Evolutionary conservation across 495 filamentous ascomycete genomes (phyloP).

Genomic region (Annulohypoxylon maeteangense): DNA sequence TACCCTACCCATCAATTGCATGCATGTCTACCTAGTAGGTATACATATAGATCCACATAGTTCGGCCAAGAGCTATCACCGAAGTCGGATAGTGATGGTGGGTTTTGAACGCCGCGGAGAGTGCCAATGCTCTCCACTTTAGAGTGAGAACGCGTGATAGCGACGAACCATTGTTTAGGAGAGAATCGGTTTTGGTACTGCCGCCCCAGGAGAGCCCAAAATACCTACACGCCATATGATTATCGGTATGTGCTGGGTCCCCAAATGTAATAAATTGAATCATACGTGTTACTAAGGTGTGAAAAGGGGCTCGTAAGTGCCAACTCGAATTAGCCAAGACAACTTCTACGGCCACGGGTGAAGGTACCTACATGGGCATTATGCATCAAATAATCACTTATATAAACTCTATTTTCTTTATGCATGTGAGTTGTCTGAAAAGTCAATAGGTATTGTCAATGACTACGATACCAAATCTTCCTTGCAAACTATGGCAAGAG

Average conservation of each 20-base stretch:
- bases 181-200: conserved; percentile 19
- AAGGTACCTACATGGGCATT: not conserved
- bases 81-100: conserved; percentile 35
- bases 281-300: not conserved
- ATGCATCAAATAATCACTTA: not conserved
- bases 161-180: conserved; percentile 9
- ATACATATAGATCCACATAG: conserved; percentile 4
- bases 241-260: not conserved
- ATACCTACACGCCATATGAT: conserved; percentile 3
- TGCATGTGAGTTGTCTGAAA: not conserved
- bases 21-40: not conserved
- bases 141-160: not conserved
- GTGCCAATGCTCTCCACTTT: conserved; percentile 16
- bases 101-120: conserved; percentile 33
- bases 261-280: not conserved
- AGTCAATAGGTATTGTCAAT: not conserved
- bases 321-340: not conserved
- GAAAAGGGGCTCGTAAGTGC: not conserved
- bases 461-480: not conserved
- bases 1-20: not conserved
- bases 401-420: not conserved
- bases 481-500: not conserved
- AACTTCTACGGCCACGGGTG: not conserved
- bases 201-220: not conserved
- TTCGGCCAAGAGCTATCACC: conserved; percentile 21